phyloP scores from a whole-genome alignment of 257 asterid genomes.

The Henckelia pumila region DNA sequence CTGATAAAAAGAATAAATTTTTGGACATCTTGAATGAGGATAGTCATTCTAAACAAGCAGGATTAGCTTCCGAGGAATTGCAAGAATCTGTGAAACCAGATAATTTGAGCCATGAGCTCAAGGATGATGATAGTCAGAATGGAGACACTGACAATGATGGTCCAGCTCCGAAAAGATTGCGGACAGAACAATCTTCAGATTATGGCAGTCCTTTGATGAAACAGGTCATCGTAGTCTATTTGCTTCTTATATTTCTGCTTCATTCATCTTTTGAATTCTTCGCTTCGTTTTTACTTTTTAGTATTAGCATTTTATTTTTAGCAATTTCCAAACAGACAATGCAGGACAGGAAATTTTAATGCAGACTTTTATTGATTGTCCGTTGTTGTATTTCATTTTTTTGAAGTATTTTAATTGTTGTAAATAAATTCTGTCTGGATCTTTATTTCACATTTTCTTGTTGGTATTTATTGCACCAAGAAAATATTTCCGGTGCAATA shows the following conservation, averaged over 20 bases:
- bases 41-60: constrained; percentile 34
- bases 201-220: constrained; percentile 66
- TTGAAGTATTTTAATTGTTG: constrained; percentile 5
- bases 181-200: constrained; percentile 47
- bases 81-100: constrained; percentile 38
- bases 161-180: constrained; percentile 57
- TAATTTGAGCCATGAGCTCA: constrained; percentile 32
- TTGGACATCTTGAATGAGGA: constrained; percentile 39
- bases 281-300: constrained; percentile 5
- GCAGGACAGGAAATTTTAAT: background rate
- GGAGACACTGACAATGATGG: constrained; percentile 47
- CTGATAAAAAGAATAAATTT: constrained; percentile 40
- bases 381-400: constrained; percentile 5
- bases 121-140: constrained; percentile 42
- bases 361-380: constrained; percentile 9
- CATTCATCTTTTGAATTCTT: background rate
- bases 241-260: constrained; percentile 9
- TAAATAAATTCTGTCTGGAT: constrained; percentile 3
- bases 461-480: background rate
- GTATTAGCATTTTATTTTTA: constrained; percentile 8
- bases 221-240: constrained; percentile 47
- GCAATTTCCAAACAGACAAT: constrained; percentile 16
- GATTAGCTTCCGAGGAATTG: constrained; percentile 32
- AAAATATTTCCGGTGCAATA: background rate
- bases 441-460: background rate